Base-by-base conservation (phyloP, 768 basidiomycete genomes). In the Bullera alba region DNA sequence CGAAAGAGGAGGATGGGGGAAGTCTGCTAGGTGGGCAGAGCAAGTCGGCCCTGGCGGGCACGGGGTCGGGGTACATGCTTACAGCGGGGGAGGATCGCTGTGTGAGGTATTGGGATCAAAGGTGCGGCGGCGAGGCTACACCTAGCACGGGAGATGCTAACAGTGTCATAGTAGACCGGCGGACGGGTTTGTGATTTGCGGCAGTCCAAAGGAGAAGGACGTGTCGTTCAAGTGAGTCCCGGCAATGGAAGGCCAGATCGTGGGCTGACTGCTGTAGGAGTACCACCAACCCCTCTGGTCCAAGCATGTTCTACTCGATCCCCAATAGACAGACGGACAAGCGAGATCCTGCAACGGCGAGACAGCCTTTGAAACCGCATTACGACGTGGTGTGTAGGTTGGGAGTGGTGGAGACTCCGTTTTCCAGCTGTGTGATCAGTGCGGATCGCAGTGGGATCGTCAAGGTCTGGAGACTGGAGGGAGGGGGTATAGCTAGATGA, bases 61-160 rank as follows among this genome's bases (percentile, higher is more conserved):
- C 25, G 65, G n/a, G 62, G 69, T 76, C 79, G 28, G 88, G 86
- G 0, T 96, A 83, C 69, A 77, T 93, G 71, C 73, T 96, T 25
- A 89, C 81, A 21, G 93, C 88, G 1, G 93, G 91, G 0, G 87
- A 92, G 60, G 95, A 99, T 72, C 79, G 84, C 42, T 84, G 83
- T 59, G 77, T 99, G 34, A 78, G 89, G 22, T 77, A 88, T 56
- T 96, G 90, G 91, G 91, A 97, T 71, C 68, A 6, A 80, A 78
- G 58, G 69, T 83, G 23, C n/a, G n/a, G n/a, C n/a, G n/a, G n/a
- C n/a, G n/a, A n/a, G n/a, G n/a, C n/a, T n/a, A n/a, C n/a, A n/a
- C n/a, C n/a, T n/a, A n/a, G n/a, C n/a, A n/a, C n/a, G n/a, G n/a
- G n/a, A n/a, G n/a, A n/a, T n/a, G n/a, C n/a, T n/a, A n/a, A n/a